phyloP scores from a whole-genome alignment of 1,139 yeast species.

The Kodamaea arcana region DNA sequence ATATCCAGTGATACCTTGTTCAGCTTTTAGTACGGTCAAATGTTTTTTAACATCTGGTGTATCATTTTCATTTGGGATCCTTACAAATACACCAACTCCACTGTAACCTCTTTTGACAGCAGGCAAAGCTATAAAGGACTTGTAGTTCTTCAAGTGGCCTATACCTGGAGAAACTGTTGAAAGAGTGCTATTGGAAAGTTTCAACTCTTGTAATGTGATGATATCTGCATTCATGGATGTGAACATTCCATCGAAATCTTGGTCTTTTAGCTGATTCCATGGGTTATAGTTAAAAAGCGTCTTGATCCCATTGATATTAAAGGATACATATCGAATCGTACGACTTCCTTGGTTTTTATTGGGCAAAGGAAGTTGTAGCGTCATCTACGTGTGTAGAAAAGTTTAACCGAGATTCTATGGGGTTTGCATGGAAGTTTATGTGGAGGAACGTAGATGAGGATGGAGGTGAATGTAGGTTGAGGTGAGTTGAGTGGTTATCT shows the following conservation, averaged over 20 bases:
- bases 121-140: slow-evolving; percentile 70
- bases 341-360: background rate
- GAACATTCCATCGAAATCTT: slow-evolving; percentile 49
- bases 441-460: no score
- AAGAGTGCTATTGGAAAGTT: slow-evolving; percentile 53
- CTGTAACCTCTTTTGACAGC: slow-evolving; percentile 70
- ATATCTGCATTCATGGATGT: slow-evolving; percentile 64
- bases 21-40: slow-evolving; percentile 64
- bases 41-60: slow-evolving; percentile 28
- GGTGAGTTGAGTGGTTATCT: no score
- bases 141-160: slow-evolving; percentile 56
- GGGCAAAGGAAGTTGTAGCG: background rate
- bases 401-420: no score
- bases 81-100: slow-evolving; percentile 84
- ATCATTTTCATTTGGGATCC: slow-evolving; percentile 44
- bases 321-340: slow-evolving; percentile 52
- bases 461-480: no score
- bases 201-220: slow-evolving; percentile 80
- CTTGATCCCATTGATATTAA: slow-evolving; percentile 82
- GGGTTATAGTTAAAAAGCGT: slow-evolving; percentile 81
- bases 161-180: slow-evolving; percentile 30
- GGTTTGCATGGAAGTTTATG: no score
- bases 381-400: no score
- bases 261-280: slow-evolving; percentile 55
- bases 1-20: slow-evolving; percentile 86